Base-by-base conservation (phyloP, 352 stramenopile genomes). In the Pythium dissimile region DNA sequence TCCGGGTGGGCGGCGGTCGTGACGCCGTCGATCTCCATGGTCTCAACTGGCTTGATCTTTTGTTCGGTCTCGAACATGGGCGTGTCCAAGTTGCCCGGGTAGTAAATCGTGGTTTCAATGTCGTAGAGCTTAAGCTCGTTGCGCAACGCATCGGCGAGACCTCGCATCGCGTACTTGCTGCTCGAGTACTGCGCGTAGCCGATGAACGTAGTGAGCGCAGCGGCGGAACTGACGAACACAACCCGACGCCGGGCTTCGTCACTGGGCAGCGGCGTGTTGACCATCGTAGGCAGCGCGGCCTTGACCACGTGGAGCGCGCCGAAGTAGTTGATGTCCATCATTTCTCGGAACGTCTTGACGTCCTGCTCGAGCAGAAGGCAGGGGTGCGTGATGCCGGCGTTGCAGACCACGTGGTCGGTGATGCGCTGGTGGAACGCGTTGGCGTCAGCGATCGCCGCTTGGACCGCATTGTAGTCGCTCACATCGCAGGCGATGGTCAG, bases 131-230 rank as follows among this genome's bases (percentile, higher is more conserved):
- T 56, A 21, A 94, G 42, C 48, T 92, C 76, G 39, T 86, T 88
- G 24, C 77, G 78, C 16, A 98, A 69, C n/a, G 77, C 76, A 41
- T 98, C 93, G 3, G 92, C 89, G 54, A 98, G 81, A 30, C 90
- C 94, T 13, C 89, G 74, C 16, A 98, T 46, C 3, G 91, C 96
- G 66, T 83, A 96, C 63, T 98, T 98, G 30, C 83, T 86, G 1
- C 89, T 80, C 47, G 72, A 82, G 69, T 97, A 98, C 1, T 84
- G 77, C 24, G 84, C 80, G 64, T 94, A 97, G 16, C 93, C 96
- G 62, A 92, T 86, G 3, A 96, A 68, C 24, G 69, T 70, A 21
- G 69, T 66, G 50, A 88, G 59, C 32, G 64, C 79, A 21, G 66
- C 63, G 1, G 72, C 78, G 18, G 78, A 82, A 32, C 65, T 79